Conservation (phyloP, 1,284 basidiomycete species). For the Malassezia restricta region DNA sequence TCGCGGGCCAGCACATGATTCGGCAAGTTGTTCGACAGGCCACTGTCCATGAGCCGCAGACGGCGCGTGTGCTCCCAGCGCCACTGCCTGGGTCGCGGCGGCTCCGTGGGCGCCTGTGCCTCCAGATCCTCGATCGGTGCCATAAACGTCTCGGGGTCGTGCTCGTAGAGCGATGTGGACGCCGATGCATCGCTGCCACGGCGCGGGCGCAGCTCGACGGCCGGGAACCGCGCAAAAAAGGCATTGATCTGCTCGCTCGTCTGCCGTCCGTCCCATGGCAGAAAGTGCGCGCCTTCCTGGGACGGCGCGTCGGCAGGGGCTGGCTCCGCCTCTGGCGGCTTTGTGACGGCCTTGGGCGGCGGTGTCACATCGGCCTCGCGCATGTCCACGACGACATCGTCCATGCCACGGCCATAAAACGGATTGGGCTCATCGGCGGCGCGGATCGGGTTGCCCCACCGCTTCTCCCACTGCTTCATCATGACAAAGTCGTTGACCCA, state of each 20-base stretch:
- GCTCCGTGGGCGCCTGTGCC: neutral
- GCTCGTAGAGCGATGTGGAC: slow-evolving; percentile 4
- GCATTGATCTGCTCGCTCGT: neutral
- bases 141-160: slow-evolving; percentile 15
- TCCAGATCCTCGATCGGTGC: slow-evolving; percentile 11
- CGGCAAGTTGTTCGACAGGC: slow-evolving; percentile 43
- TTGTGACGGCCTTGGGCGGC: neutral
- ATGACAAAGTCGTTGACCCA: slow-evolving; percentile 35
- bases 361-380: neutral
- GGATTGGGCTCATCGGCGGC: slow-evolving; percentile 42
- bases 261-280: neutral
- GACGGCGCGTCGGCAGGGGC: neutral
- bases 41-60: slow-evolving; percentile 38
- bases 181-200: slow-evolving; percentile 11
- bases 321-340: neutral
- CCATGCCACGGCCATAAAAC: slow-evolving; percentile 26
- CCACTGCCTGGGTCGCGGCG: neutral
- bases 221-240: neutral
- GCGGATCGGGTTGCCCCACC: slow-evolving; percentile 44
- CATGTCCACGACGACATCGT: slow-evolving; percentile 10
- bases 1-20: slow-evolving; percentile 32
- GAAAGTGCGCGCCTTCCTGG: neutral
- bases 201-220: slow-evolving; percentile 5
- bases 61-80: slow-evolving; percentile 18
- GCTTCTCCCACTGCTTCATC: slow-evolving; percentile 35